Evolutionary conservation across 345 rosid genomes (phyloP).

Genomic region (Schrenkiella parvula): DNA sequence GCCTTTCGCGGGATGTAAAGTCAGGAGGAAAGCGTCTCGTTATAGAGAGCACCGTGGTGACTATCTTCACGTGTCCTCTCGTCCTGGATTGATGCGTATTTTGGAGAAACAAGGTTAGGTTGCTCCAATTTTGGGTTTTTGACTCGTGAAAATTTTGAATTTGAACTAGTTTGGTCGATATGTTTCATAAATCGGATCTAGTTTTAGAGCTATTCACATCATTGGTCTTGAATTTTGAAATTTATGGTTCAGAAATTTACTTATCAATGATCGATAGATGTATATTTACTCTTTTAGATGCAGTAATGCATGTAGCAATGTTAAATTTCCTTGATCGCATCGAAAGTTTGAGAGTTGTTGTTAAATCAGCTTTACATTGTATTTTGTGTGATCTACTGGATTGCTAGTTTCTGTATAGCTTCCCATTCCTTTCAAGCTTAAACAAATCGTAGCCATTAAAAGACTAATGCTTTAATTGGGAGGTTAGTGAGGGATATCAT

Average conservation of each 20-base stretch:
- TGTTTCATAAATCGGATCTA: not conserved
- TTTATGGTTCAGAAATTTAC: not conserved
- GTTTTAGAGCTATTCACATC: not conserved
- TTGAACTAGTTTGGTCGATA: not conserved
- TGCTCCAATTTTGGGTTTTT: not conserved
- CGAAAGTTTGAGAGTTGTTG: not conserved
- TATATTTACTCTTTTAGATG: too few relatives aligned
- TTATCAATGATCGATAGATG: not conserved
- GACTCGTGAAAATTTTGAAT: not conserved
- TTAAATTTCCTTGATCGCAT: not conserved
- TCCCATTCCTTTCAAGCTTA: not conserved
- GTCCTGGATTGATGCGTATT: conserved; percentile 64
- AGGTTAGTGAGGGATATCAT: not conserved
- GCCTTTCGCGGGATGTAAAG: conserved; percentile 83
- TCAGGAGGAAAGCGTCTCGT: conserved; percentile 77
- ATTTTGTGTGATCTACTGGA: not conserved
- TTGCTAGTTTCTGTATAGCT: not conserved
- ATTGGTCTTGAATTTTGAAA: not conserved
- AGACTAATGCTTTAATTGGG: not conserved
- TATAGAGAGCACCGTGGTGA: conserved; percentile 79
- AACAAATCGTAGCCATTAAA: not conserved
- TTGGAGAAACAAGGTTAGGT: conserved; percentile 74
- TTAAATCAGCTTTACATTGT: not conserved
- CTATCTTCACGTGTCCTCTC: conserved; percentile 70
- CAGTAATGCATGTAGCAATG: not conserved